A percentile compares a stretch with the other conserved stretches of the same genome.
Conservation (phyloP, 2,329 filamentous ascomycete species). For the Colletotrichum sp. region DNA sequence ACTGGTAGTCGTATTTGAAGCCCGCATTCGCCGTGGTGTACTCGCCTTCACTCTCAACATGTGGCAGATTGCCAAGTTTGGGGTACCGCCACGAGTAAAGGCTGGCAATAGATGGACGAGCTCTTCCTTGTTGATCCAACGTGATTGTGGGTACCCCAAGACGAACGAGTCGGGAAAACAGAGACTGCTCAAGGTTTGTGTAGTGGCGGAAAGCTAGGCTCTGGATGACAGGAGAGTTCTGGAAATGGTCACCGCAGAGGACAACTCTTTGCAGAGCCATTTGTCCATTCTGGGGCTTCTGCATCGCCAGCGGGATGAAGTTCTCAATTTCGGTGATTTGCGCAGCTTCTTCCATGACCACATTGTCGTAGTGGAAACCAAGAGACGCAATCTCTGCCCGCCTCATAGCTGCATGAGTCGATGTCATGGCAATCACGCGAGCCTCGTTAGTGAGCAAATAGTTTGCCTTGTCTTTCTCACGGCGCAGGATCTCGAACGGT, state of each 20-base stretch:
- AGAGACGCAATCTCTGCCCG: constrained; percentile 87
- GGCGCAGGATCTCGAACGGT: constrained; percentile 92
- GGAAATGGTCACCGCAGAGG: constrained; percentile 92
- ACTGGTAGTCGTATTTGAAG: constrained; percentile 94
- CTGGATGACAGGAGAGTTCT: constrained; percentile 96
- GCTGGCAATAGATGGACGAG: constrained; percentile 83
- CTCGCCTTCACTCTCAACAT: constrained; percentile 71
- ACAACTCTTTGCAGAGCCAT: constrained; percentile 86
- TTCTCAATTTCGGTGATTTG: constrained; percentile 98
- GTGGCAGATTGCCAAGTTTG: constrained; percentile 77
- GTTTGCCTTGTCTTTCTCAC: constrained; percentile 91
- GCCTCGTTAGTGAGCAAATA: constrained; percentile 95
- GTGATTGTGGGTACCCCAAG: constrained; percentile 90
- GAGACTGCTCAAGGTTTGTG: constrained; percentile 92
- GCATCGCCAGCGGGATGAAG: constrained; percentile 93
- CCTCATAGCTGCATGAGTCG: constrained; percentile 95
- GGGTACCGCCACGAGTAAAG: constrained; percentile 95
- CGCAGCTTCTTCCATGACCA: constrained; percentile 97
- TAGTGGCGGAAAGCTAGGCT: constrained; percentile 94
- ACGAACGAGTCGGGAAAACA: constrained; percentile 90
- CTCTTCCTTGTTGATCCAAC: constrained; percentile 92
- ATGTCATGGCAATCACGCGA: constrained; percentile 98
- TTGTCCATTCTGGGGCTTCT: constrained; percentile 76
- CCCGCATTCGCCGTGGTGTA: constrained; percentile 88
- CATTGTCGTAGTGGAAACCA: constrained; percentile 97